Evolutionary conservation across 768 basidiomycete genomes (phyloP).

Genomic region (Serendipita sp.): DNA sequence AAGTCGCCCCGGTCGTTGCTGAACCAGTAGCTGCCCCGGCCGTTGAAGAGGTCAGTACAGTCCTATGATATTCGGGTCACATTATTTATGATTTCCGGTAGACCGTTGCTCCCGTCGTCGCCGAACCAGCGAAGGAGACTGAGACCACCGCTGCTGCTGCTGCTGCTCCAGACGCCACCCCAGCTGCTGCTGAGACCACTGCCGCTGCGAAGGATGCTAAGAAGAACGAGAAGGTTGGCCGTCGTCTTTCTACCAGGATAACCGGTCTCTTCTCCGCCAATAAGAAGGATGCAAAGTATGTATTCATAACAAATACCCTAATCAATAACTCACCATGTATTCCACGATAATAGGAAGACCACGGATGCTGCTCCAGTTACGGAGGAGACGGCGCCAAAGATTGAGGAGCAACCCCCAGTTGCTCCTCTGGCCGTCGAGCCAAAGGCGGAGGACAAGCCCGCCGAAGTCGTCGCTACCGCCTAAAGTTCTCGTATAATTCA

Average conservation of each 20-base stretch:
- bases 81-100: neutral
- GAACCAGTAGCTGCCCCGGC: conserved; percentile 10
- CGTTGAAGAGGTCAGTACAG: neutral
- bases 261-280: conserved; percentile 68
- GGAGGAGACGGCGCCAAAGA: conserved; percentile 65
- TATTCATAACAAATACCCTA: neutral
- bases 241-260: conserved; percentile 73
- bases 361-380: conserved; percentile 49
- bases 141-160: conserved; percentile 10
- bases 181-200: conserved; percentile 16
- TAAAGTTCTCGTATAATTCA: neutral
- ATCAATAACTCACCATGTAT: neutral
- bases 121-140: neutral
- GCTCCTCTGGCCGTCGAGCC: conserved; percentile 45
- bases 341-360: conserved; percentile 7
- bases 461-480: conserved; percentile 17
- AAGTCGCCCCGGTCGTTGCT: conserved; percentile 11
- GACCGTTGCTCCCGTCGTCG: conserved; percentile 7
- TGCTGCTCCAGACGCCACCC: conserved; percentile 14
- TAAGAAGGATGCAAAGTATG: conserved; percentile 35
- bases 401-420: conserved; percentile 66
- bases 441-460: conserved; percentile 17
- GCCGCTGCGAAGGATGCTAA: conserved; percentile 29
- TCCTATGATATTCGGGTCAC: neutral
- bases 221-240: conserved; percentile 64